A percentile compares a stretch with the other conserved stretches of the same genome.
Evolutionary conservation across 2,329 filamentous ascomycete genomes (phyloP).

Genomic region (Aschersonia sp.): DNA sequence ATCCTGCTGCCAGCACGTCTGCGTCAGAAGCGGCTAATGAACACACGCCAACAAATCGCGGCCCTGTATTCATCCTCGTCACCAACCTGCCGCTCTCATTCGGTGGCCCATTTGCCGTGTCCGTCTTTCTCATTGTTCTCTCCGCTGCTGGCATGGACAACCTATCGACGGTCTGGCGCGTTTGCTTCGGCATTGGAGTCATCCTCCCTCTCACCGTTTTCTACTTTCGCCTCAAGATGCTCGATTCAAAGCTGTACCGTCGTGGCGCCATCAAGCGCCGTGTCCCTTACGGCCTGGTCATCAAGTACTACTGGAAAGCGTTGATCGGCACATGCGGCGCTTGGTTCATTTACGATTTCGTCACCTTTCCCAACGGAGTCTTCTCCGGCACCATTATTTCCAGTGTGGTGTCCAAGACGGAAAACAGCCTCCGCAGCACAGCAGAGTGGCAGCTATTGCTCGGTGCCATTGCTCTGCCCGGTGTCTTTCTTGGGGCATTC

Average conservation of each 20-base stretch:
- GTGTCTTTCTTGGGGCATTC: slow-evolving; percentile 32
- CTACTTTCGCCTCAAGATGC: slow-evolving; percentile 39
- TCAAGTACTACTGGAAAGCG: slow-evolving; percentile 39
- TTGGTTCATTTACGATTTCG: slow-evolving; percentile 38
- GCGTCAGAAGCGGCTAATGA: slow-evolving; percentile 34
- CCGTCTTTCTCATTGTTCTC: slow-evolving; percentile 30
- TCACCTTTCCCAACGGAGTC: slow-evolving; percentile 32
- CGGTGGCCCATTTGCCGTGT: slow-evolving; percentile 23
- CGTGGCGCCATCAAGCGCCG: slow-evolving; percentile 36
- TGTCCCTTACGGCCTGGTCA: slow-evolving; percentile 33
- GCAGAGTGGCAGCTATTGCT: slow-evolving; percentile 34
- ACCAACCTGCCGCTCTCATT: slow-evolving; percentile 21
- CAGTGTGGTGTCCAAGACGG: slow-evolving; percentile 17
- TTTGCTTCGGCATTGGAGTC: slow-evolving; percentile 33
- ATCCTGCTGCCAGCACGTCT: slow-evolving; percentile 30
- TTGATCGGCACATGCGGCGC: slow-evolving; percentile 38
- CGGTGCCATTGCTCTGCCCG: slow-evolving; percentile 27
- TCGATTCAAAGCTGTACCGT: slow-evolving; percentile 35
- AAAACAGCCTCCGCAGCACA: slow-evolving; percentile 22
- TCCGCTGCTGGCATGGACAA: slow-evolving; percentile 17
- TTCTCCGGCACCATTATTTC: slow-evolving; percentile 29
- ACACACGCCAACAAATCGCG: slow-evolving; percentile 19
- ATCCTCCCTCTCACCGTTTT: slow-evolving; percentile 37
- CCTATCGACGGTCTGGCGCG: slow-evolving; percentile 29
- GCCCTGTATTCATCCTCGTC: slow-evolving; percentile 30